Percentiles rank a stretch among this genome's conserved stretches.
Evolutionary conservation across 2,329 filamentous ascomycete species (phyloP).

Genomic region (Allantophomopsis lycopodina): DNA sequence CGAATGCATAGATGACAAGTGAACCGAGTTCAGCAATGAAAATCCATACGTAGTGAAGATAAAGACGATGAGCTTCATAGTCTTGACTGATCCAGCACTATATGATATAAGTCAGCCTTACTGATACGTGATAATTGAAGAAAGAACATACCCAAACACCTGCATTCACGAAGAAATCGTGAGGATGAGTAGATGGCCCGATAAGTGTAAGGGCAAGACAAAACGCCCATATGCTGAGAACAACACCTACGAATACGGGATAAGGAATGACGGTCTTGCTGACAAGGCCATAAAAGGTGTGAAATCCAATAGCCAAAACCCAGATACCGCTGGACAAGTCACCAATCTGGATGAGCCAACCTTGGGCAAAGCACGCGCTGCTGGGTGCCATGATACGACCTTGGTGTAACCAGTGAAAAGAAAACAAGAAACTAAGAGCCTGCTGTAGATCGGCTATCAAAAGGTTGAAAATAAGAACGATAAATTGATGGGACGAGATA

Average conservation of each 20-base stretch:
- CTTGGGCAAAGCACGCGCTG: conserved; percentile 35
- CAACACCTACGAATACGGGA: conserved; percentile 20
- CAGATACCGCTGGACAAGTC: conserved; percentile 38
- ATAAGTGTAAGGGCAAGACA: conserved; percentile 28
- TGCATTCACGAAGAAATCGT: conserved; percentile 31
- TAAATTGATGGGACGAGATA: conserved; percentile 30
- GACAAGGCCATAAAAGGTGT: conserved; percentile 38
- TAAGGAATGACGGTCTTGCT: conserved; percentile 26
- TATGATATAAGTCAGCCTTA: background rate
- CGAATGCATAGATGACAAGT: conserved; percentile 30
- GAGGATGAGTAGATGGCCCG: conserved; percentile 26
- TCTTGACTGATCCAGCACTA: conserved; percentile 37
- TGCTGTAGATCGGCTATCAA: conserved; percentile 6
- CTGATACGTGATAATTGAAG: background rate
- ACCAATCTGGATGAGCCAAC: conserved; percentile 38
- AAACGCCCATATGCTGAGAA: conserved; percentile 18
- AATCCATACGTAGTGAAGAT: conserved; percentile 40
- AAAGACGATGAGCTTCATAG: conserved; percentile 29
- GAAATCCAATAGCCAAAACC: conserved; percentile 36
- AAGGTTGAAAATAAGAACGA: conserved; percentile 26
- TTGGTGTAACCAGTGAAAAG: conserved; percentile 4
- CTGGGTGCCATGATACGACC: conserved; percentile 29
- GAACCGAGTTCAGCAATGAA: conserved; percentile 37
- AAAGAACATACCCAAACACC: conserved; percentile 30
- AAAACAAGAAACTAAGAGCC: conserved; percentile 3